Percentiles rank a stretch among this genome's conserved stretches.
These are phyloP conservation scores for Neofusicoccum kwambonambiense DNA, from an alignment of 2,329 filamentous ascomycete species.

Conservation along the genomic window DNA sequence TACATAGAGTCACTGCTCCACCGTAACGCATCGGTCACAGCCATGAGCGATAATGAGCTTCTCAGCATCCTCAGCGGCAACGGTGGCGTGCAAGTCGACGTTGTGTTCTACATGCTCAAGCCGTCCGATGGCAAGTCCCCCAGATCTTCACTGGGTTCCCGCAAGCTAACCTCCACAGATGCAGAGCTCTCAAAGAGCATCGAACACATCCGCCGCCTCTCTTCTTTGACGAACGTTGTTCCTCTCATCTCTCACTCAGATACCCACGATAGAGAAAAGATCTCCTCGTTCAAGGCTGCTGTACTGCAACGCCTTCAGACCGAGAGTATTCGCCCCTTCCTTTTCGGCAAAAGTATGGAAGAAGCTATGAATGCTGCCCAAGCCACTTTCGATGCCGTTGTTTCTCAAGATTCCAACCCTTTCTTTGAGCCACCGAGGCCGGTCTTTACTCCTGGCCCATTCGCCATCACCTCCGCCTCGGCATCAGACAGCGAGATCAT, in stretches of 20 bases:
- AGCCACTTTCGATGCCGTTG: constrained; percentile 22
- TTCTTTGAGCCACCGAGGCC: constrained; percentile 4
- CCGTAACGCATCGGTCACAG: constrained; percentile 60
- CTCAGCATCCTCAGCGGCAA: constrained; percentile 75
- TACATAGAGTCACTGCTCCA: constrained; percentile 72
- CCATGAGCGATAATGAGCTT: constrained; percentile 71
- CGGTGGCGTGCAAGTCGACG: constrained; percentile 81
- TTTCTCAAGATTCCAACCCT: constrained; percentile 23
- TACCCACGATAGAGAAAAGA: constrained; percentile 58
- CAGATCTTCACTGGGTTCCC: constrained; percentile 41
- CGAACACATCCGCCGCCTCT: constrained; percentile 68
- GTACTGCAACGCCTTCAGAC: constrained; percentile 55
- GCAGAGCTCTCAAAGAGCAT: constrained; percentile 58
- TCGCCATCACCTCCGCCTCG: constrained; percentile 73
- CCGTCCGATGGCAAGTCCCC: constrained; percentile 58
- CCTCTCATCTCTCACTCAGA: constrained; percentile 80
- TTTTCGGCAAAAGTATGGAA: constrained; percentile 54
- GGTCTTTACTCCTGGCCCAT: constrained; percentile 49
- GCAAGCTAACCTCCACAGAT: constrained; percentile 23
- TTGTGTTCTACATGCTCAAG: constrained; percentile 75
- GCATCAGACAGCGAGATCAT: constrained; percentile 75
- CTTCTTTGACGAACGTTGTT: constrained; percentile 76
- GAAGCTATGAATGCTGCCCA: constrained; percentile 35
- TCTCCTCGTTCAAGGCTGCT: constrained; percentile 59
- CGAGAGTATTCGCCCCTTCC: constrained; percentile 62